These are phyloP conservation scores for Hyaloscypha finlandica DNA, from an alignment of 495 filamentous ascomycete species.

Conservation along the genomic window DNA sequence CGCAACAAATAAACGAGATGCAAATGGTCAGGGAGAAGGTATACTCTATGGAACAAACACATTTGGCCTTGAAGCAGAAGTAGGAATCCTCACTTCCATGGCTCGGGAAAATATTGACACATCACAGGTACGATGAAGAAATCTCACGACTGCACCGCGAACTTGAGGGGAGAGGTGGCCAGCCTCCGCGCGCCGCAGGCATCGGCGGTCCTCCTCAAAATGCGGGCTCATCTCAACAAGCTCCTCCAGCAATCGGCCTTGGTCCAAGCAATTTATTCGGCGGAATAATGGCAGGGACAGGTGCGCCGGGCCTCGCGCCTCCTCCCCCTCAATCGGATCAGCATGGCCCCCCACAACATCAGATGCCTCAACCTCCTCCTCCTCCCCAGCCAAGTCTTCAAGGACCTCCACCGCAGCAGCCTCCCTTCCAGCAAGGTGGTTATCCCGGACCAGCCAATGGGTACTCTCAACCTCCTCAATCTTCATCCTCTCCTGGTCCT, in stretches of 20 bases:
- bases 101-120: not conserved
- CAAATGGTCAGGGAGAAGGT: slow-evolving; percentile 89
- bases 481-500: slow-evolving; percentile 84
- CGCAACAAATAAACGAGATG: slow-evolving; percentile 87
- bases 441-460: slow-evolving; percentile 39
- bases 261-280: slow-evolving; percentile 90
- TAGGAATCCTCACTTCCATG: slow-evolving; percentile 44
- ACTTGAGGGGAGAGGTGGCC: slow-evolving; percentile 80
- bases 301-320: slow-evolving; percentile 81
- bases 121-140: slow-evolving; percentile 86
- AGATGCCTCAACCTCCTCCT: slow-evolving; percentile 56
- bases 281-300: slow-evolving; percentile 89
- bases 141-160: slow-evolving; percentile 82
- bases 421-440: slow-evolving; percentile 36
- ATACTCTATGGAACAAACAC: slow-evolving; percentile 84
- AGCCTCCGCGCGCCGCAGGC: slow-evolving; percentile 58
- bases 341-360: slow-evolving; percentile 54
- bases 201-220: slow-evolving; percentile 67
- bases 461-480: slow-evolving; percentile 66
- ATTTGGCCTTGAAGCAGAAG: slow-evolving; percentile 87
- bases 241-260: slow-evolving; percentile 85
- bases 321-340: slow-evolving; percentile 63
- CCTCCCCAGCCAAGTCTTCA: slow-evolving; percentile 41
- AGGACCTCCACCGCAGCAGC: slow-evolving; percentile 42
- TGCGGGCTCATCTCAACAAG: slow-evolving; percentile 78